These are phyloP conservation scores for Pseudogymnoascus sp. DNA, from an alignment of 2,329 filamentous ascomycete species.

Conservation along the genomic window DNA sequence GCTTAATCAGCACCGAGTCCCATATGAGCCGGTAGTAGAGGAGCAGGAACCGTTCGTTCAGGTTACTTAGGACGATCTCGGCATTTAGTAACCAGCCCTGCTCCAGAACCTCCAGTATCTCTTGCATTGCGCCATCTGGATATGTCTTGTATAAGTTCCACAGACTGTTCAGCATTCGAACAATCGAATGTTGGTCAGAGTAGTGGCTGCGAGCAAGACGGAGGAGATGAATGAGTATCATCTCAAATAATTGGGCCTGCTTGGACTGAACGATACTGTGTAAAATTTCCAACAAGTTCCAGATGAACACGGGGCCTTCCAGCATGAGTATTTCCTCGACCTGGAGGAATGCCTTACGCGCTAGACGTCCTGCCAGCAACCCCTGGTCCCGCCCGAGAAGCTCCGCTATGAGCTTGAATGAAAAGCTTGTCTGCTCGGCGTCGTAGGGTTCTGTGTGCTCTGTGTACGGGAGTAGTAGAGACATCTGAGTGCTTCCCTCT, in stretches of 20 bases:
- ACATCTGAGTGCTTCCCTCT: background rate
- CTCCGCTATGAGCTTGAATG: conserved; percentile 15
- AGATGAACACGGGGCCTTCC: conserved; percentile 14
- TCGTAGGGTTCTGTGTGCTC: background rate
- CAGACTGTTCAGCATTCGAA: conserved; percentile 2
- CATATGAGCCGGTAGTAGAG: conserved; percentile 17
- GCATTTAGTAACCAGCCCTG: conserved; percentile 17
- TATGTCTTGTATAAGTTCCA: background rate
- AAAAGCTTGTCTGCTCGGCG: conserved; percentile 12
- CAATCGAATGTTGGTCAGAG: background rate
- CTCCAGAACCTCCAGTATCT: conserved; percentile 10
- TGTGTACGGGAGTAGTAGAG: background rate
- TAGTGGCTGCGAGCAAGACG: conserved; percentile 7
- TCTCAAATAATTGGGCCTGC: conserved; percentile 11
- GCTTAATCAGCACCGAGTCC: conserved; percentile 12
- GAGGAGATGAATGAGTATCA: conserved; percentile 13
- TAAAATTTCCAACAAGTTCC: conserved; percentile 15
- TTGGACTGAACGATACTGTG: conserved; percentile 9
- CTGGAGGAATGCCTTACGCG: conserved; percentile 20
- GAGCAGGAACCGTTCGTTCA: conserved; percentile 11
- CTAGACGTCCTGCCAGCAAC: conserved; percentile 16
- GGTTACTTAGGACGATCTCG: conserved; percentile 13
- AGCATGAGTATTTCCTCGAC: conserved; percentile 15
- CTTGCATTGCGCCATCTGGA: background rate
- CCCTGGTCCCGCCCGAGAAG: conserved; percentile 16